Conservation (phyloP, 345 rosid genomes). For the Mallotus nudiflorus region DNA sequence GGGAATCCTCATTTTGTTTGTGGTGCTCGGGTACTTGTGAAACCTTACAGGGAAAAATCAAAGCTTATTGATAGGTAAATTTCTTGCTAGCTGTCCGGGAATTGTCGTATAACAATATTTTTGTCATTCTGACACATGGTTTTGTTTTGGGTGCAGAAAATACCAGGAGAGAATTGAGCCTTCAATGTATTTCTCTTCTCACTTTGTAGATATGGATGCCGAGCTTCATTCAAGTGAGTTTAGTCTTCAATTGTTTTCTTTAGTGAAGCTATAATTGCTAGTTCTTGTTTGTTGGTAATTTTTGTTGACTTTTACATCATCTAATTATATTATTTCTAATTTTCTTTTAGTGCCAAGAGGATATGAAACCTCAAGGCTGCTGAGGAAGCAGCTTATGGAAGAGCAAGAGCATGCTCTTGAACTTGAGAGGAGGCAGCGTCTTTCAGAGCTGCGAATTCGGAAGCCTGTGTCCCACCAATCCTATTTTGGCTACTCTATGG, state of each 20-base stretch:
- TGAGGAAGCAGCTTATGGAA: conserved; percentile 49
- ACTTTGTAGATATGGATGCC: conserved; percentile 41
- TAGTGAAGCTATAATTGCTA: background rate
- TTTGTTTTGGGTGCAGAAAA: conserved; percentile 36
- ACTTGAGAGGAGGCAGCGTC: conserved; percentile 44
- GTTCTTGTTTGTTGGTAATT: background rate
- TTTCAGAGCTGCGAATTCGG: conserved; percentile 32
- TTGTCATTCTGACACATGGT: background rate
- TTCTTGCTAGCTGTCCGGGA: background rate
- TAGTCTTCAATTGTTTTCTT: background rate
- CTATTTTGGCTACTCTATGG: conserved; percentile 33
- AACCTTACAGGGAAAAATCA: conserved; percentile 68
- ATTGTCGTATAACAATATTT: too few species aligned
- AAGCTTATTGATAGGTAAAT: conserved; percentile 58
- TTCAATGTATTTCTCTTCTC: conserved; percentile 35
- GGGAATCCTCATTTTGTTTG: conserved; percentile 78
- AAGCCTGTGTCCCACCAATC: conserved; percentile 34
- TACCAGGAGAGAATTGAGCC: conserved; percentile 47
- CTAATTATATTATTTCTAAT: background rate
- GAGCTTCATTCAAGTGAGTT: conserved; percentile 54
- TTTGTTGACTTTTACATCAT: background rate
- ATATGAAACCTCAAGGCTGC: conserved; percentile 39
- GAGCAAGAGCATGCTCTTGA: conserved; percentile 46
- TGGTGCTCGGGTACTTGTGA: conserved; percentile 68
- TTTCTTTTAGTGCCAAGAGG: conserved; percentile 46